Evolutionary conservation across 257 asterid species (phyloP), one percentile per base, ranked within the genome.

Genomic region (Gentiana dahurica): DNA sequence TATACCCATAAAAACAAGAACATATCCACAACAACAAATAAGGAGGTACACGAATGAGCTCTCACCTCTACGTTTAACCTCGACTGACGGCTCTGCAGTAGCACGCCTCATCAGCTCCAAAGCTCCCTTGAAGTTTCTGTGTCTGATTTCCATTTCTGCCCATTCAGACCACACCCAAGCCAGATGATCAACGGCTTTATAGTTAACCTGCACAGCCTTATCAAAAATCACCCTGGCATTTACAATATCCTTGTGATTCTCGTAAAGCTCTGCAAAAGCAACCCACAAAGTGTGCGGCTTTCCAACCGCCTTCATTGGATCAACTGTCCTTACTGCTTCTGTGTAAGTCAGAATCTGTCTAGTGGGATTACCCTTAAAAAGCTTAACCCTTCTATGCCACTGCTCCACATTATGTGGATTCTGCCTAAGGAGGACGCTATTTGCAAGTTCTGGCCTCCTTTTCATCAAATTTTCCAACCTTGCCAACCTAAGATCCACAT

Each of bases 91-190:
- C 77, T 85, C 99, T 56, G 95, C 95, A 58, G 99, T 92, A 71
- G 97, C 95, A 58, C 99, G 93, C 34, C 86, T 80, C 95, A 88
- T 88, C 73, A 88, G 65, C 49, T 85, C 95, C 62, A 85, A 62
- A 12, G 99, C 95, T 8, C 49, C 94, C 66, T 88, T 73, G 41
- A 83, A 85, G 59, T 92, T 92, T 64, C 78, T 83, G 89, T 88
- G 95, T 24, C 91, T 79, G 53, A 88, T 90, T 73, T 92, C 97
- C 97, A 92, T 92, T 81, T 92, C 99, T 0, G 97, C 95, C 99
- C 99, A 87, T 57, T 92, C 97, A 71, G 95, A 88, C 97, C 95
- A 92, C 55, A 88, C 74, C 56, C 95, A 80, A 49, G 97, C 95
- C 61, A 92, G 81, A 75, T 92, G 96, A 62, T 92, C 99, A 60